Evolutionary conservation across 331 rosid genomes (phyloP).

Genomic region (Cydonia oblonga): DNA sequence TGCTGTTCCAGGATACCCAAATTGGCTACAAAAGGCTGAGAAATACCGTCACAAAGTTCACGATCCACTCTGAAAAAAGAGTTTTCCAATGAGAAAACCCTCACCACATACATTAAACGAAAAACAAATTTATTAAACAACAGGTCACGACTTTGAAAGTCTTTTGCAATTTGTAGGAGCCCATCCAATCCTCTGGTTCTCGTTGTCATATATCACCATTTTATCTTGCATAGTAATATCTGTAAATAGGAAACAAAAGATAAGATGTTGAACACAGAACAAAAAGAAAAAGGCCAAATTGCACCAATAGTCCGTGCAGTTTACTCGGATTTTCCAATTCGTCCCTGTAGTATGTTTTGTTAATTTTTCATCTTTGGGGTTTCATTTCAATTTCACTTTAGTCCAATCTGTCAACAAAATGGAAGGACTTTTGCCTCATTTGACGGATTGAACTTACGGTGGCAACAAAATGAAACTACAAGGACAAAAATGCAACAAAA

Average conservation of each 20-base stretch:
- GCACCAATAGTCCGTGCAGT: too few relatives aligned
- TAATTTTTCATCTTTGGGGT: too few relatives aligned
- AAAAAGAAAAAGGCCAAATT: neutral
- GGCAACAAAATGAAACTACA: too few relatives aligned
- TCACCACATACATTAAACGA: neutral
- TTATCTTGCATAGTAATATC: constrained; percentile 51
- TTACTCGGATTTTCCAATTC: too few relatives aligned
- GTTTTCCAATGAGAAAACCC: constrained; percentile 18
- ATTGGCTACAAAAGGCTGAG: constrained; percentile 17
- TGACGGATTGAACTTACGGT: too few relatives aligned
- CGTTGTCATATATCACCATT: constrained; percentile 58
- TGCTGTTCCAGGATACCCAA: constrained; percentile 22
- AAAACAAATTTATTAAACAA: constrained; percentile 2
- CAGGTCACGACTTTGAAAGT: constrained; percentile 19
- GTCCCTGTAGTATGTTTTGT: too few relatives aligned
- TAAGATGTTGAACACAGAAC: neutral
- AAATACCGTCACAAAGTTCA: constrained; percentile 25
- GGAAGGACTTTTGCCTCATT: too few relatives aligned
- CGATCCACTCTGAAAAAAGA: constrained; percentile 38
- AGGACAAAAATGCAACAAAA: too few relatives aligned
- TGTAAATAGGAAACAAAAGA: constrained; percentile 4
- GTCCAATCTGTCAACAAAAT: too few relatives aligned
- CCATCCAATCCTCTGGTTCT: constrained; percentile 59
- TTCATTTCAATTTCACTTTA: too few relatives aligned
- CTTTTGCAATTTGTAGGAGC: constrained; percentile 29